Evolutionary conservation across 176 grass and related monocot species (phyloP), one percentile per base, ranked within the genome.

Genomic region (Olyra latifolia): DNA sequence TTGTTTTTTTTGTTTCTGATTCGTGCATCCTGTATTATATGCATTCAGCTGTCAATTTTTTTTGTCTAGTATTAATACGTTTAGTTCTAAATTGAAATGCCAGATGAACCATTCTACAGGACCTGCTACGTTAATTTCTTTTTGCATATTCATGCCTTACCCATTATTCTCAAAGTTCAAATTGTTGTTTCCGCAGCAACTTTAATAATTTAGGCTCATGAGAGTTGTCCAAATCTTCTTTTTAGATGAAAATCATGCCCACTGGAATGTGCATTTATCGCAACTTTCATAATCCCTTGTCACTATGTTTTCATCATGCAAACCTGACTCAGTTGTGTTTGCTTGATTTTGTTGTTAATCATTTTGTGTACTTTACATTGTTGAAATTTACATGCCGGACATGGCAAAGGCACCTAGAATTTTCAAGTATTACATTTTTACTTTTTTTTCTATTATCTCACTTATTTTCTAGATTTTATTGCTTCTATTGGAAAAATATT

Each of bases 101-200:
- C 32, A 35, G 32, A 35, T 35, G 5, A 35, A 35, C 1, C 32
- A 35, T 35, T 35, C 32, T 35, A 35, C 32, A 35, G 32, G 32
- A 4, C 32, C 32, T 35, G 4, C 32, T 35, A 35, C n/a, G n/a
- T n/a, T n/a, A n/a, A n/a, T n/a, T n/a, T n/a, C n/a, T n/a, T n/a
- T n/a, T n/a, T n/a, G n/a, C 32, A 35, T 35, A 35, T 35, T 35
- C 32, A 35, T 35, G 32, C 32, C 32, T 35, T 35, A 35, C 86
- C 14, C 74, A 68, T 8, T 87, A 91, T 80, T 89, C 92, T 79
- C 71, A 87, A 71, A 98, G 32, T 93, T 70, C 80, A 92, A 62
- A 98, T 95, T 81, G 76, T 98, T 49, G 92, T 98, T 88, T 98
- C 95, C 90, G 95, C 95, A 92, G 95, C 95, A 95, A 94, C 80